Percentiles rank a stretch among this genome's conserved stretches.
phyloP scores from a whole-genome alignment of 495 filamentous ascomycete genomes.

The Wilcoxina mikolae region DNA sequence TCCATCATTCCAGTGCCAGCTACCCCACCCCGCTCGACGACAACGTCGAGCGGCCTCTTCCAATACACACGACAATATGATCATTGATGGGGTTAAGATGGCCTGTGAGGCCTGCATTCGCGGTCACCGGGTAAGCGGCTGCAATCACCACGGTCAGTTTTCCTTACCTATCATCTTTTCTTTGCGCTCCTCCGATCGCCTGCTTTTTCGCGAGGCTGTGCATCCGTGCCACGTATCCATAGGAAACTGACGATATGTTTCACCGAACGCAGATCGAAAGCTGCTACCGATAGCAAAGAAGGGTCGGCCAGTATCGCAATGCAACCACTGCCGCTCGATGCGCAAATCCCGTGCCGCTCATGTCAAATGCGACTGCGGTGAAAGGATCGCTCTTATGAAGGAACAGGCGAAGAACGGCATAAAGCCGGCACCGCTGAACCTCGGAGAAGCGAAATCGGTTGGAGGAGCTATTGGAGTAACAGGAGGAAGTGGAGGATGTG shows the following conservation, averaged over 20 bases:
- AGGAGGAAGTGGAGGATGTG: constrained; percentile 5
- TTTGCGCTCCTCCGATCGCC: constrained; percentile 2
- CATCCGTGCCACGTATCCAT: constrained; percentile 6
- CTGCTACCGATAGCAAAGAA: constrained; percentile 97
- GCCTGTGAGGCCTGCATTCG: constrained; percentile 81
- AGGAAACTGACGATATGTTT: constrained; percentile 17
- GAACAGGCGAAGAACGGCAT: constrained; percentile 24
- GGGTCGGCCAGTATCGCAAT: constrained; percentile 95
- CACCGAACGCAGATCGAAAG: constrained; percentile 55
- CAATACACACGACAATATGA: constrained; percentile 22
- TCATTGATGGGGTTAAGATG: constrained; percentile 30
- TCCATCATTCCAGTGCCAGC: neutral
- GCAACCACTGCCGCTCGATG: constrained; percentile 86
- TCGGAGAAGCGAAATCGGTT: constrained; percentile 33
- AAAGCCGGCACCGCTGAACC: constrained; percentile 12
- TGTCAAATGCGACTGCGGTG: constrained; percentile 93
- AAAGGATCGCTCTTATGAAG: constrained; percentile 43
- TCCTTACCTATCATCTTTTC: neutral
- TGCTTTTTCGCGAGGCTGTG: neutral
- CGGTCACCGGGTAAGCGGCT: constrained; percentile 87
- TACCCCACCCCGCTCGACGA: neutral
- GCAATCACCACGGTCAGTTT: constrained; percentile 74
- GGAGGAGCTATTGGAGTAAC: constrained; percentile 31
- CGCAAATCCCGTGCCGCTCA: constrained; percentile 95
- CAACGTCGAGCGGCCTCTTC: too few species aligned